Conservation (phyloP, 352 stramenopile genomes). For the Thalassiosira pacifica region DNA sequence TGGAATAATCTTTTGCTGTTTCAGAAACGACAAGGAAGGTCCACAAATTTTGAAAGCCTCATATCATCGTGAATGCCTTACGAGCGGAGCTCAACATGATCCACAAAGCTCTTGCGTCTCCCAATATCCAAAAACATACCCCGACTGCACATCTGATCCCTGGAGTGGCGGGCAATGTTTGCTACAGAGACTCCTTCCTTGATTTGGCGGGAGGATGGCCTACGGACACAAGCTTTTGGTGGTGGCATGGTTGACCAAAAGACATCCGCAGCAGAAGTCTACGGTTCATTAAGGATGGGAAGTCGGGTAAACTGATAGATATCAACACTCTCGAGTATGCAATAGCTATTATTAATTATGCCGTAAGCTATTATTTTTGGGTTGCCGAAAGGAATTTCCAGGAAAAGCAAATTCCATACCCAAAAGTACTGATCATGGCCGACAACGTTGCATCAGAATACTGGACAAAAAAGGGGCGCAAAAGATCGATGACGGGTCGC, state of each 20-base stretch:
- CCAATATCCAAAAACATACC: neutral
- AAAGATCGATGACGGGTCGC: conserved; percentile 25
- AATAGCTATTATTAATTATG: conserved; percentile 48
- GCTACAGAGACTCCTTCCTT: conserved; percentile 10
- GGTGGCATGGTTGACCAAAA: conserved; percentile 16
- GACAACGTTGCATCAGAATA: conserved; percentile 53
- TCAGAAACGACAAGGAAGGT: conserved; percentile 3
- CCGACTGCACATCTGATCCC: conserved; percentile 36
- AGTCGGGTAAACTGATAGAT: conserved; percentile 4
- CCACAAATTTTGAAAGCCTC: conserved; percentile 2
- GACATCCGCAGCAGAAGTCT: conserved; percentile 10
- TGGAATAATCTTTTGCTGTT: conserved; percentile 20
- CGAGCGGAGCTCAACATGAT: conserved; percentile 42
- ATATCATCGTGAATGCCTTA: conserved; percentile 34
- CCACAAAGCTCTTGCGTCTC: neutral
- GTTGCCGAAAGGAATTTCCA: neutral
- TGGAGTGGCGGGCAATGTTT: neutral
- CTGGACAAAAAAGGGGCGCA: conserved; percentile 48
- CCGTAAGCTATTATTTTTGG: conserved; percentile 1
- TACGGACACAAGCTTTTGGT: conserved; percentile 35
- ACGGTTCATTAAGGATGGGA: conserved; percentile 7
- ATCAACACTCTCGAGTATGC: conserved; percentile 51
- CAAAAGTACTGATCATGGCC: conserved; percentile 13
- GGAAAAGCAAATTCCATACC: conserved; percentile 12
- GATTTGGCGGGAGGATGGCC: conserved; percentile 24